Evolutionary conservation across 2,329 filamentous ascomycete species (phyloP), one percentile per base, ranked within the genome.

Genomic region (Sclerotinia glacialis): DNA sequence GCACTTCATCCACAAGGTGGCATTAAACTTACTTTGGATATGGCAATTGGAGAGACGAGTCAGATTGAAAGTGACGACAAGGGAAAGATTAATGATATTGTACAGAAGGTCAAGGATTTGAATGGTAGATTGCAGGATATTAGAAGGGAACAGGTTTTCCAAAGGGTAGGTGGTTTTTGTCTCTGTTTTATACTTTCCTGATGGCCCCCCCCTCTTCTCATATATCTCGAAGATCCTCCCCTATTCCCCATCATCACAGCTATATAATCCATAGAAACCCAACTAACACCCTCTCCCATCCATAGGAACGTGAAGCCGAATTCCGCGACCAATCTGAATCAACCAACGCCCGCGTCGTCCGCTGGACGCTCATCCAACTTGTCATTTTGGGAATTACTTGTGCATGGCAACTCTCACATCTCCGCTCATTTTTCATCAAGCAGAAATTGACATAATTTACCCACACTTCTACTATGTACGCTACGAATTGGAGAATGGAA

Each of bases 391-490:
- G 89, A 65, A 83, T 89, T 66, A 97, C 95, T 44, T 99, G 95
- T 80, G 91, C 92, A 69, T 99, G 95, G 95, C 95, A 99, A 80
- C 83, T 99, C 56, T 96, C 93, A 64, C 94, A 99, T 80, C 85
- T 99, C 74, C 86, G 95, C 73, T 90, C 91, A 56, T 99, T 99
- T 86, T 99, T 99, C 83, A 99, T 99, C 83, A 99, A 99, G 86
- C 94, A 98, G 83, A 99, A 99, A 85, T 88, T 99, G 78, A 98
- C 95, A 68, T 99, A 86, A 80, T 49, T 14, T 37, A 5, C 52
- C 18, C n/a, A 40, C 37, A 16, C 46, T n/a, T 55, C 53, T 55
- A 26, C 26, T 23, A 21, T 55, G 37, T 40, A 40, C 14, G 37
- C 37, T 40, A 16, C 3, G 37, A 40, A 40, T 40, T 40, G 74